Percentiles rank a stretch among this genome's conserved stretches.
phyloP scores from a whole-genome alignment of 2,329 filamentous ascomycete genomes.

The Stagonosporopsis cucurbitacearum region DNA sequence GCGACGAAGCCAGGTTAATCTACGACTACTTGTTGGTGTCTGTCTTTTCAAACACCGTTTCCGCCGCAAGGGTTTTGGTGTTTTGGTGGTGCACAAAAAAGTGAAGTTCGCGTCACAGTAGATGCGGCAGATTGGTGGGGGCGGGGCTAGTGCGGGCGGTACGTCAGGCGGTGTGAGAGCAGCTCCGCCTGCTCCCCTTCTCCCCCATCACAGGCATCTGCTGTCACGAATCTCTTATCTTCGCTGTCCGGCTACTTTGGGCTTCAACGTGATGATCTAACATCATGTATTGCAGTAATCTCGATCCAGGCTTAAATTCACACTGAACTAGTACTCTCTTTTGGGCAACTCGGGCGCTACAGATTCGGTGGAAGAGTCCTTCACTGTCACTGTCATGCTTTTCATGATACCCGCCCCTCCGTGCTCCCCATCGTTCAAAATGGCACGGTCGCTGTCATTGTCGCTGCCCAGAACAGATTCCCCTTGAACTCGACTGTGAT shows the following conservation, averaged over 20 bases:
- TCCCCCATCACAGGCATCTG: too few relatives aligned
- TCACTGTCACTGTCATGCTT: slow-evolving; percentile 19
- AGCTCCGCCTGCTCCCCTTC: too few relatives aligned
- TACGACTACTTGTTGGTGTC: background rate
- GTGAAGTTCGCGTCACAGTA: slow-evolving; percentile 8
- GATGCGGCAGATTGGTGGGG: slow-evolving; percentile 12
- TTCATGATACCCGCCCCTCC: slow-evolving; percentile 28
- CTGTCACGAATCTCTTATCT: background rate
- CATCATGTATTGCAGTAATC: too few relatives aligned
- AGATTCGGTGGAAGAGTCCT: background rate
- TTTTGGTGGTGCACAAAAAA: slow-evolving; percentile 16
- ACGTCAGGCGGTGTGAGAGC: background rate
- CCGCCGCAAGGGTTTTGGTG: background rate
- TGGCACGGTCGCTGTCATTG: slow-evolving; percentile 35
- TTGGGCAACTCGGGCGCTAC: background rate
- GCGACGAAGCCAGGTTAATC: background rate
- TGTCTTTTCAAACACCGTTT: background rate
- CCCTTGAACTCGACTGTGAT: slow-evolving; percentile 24
- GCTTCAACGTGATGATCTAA: too few relatives aligned
- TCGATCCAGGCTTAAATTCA: too few relatives aligned
- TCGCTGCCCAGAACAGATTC: slow-evolving; percentile 30
- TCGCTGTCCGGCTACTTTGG: background rate
- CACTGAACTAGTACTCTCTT: background rate
- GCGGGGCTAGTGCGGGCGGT: background rate
- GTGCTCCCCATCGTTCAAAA: slow-evolving; percentile 14